Conservation (phyloP, 2,329 filamentous ascomycete species). For the Nigrograna mackinnonii region DNA sequence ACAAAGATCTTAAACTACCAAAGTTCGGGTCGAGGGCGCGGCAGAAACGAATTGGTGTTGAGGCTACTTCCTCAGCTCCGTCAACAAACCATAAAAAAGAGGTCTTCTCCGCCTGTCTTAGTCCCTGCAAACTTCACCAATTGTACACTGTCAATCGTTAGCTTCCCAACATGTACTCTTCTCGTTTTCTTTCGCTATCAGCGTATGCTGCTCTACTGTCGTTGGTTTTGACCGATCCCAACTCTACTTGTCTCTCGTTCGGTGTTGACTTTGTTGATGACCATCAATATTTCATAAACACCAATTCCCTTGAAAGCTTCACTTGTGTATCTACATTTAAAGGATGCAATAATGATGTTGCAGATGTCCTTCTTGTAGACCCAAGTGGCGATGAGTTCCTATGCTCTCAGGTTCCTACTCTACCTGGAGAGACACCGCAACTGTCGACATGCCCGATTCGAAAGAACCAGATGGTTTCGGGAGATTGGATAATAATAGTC, state of each 20-base stretch:
- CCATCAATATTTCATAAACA: conserved; percentile 51
- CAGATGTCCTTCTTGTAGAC: conserved; percentile 48
- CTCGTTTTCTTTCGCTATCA: conserved; percentile 25
- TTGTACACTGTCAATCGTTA: too few species aligned
- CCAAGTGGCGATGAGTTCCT: conserved; percentile 44
- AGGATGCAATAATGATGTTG: conserved; percentile 45
- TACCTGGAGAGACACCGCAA: conserved; percentile 42
- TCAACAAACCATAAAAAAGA: too few species aligned
- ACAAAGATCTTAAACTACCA: too few species aligned
- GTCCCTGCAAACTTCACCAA: too few species aligned
- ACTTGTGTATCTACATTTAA: conserved; percentile 49
- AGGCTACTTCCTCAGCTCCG: too few species aligned
- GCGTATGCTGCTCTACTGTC: conserved; percentile 28
- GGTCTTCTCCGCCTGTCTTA: too few species aligned
- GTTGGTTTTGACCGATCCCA: conserved; percentile 21
- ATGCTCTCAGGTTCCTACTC: conserved; percentile 45
- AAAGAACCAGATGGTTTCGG: conserved; percentile 48
- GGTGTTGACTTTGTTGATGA: conserved; percentile 50
- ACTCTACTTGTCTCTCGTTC: conserved; percentile 38
- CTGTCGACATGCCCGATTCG: conserved; percentile 47
- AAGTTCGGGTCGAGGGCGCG: too few species aligned
- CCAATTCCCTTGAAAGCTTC: conserved; percentile 44
- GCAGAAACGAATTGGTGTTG: too few species aligned
- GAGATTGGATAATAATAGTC: conserved; percentile 49
- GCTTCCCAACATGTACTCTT: conserved; percentile 22